phyloP scores from a whole-genome alignment of 2,329 filamentous ascomycete genomes.

The Fusarium neocosmosporiellum region DNA sequence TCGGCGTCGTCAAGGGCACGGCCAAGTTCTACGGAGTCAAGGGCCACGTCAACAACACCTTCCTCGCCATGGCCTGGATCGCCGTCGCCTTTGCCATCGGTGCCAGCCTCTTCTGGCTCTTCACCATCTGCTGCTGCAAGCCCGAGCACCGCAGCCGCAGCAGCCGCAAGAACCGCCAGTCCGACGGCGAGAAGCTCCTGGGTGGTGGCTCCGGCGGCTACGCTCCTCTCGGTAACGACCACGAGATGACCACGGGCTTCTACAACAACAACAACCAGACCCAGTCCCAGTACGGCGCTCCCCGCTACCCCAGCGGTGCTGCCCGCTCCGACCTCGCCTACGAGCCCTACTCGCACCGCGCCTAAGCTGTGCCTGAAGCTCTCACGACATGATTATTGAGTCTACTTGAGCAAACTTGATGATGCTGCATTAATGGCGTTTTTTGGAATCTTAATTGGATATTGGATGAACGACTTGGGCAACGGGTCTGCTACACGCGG shows the following conservation, averaged over 20 bases:
- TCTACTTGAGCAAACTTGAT: slow-evolving; percentile 34
- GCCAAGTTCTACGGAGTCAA: slow-evolving; percentile 79
- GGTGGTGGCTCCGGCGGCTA: slow-evolving; percentile 55
- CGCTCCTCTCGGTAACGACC: slow-evolving; percentile 49
- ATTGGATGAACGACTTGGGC: slow-evolving; percentile 14
- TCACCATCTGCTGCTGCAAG: slow-evolving; percentile 85
- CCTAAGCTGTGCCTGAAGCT: slow-evolving; percentile 50
- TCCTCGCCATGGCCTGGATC: slow-evolving; percentile 82
- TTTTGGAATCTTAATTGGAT: slow-evolving; percentile 28
- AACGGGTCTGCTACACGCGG: slow-evolving; percentile 12
- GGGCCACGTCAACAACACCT: slow-evolving; percentile 73
- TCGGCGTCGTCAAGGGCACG: slow-evolving; percentile 62
- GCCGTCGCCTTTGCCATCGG: slow-evolving; percentile 80
- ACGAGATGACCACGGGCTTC: slow-evolving; percentile 51
- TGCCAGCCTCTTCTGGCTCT: slow-evolving; percentile 88
- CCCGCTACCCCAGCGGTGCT: slow-evolving; percentile 54
- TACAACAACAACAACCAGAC: slow-evolving; percentile 52
- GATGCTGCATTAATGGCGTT: slow-evolving; percentile 45
- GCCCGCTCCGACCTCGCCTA: slow-evolving; percentile 66
- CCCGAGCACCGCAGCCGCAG: slow-evolving; percentile 48
- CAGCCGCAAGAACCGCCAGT: slow-evolving; percentile 49
- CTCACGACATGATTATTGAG: slow-evolving; percentile 29
- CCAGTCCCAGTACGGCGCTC: slow-evolving; percentile 48
- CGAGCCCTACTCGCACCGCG: slow-evolving; percentile 71
- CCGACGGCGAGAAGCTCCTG: slow-evolving; percentile 64